Evolutionary conservation across 2,329 filamentous ascomycete genomes (phyloP).

Genomic region (Chalara sp.): DNA sequence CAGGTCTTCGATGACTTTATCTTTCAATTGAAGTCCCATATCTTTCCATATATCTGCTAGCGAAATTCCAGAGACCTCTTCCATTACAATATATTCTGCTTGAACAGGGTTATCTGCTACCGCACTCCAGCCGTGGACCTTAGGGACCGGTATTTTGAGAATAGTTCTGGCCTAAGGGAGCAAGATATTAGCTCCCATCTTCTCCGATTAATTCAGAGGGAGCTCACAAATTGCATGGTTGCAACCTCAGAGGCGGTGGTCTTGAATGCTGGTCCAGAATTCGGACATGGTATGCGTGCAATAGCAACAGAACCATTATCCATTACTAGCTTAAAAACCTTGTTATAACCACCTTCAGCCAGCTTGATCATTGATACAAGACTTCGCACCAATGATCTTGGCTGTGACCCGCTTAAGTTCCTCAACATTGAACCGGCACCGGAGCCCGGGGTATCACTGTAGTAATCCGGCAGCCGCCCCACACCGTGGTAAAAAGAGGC

Average conservation of each 20-base stretch:
- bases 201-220: not conserved
- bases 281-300: constrained; percentile 17
- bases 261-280: constrained; percentile 12
- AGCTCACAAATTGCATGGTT: constrained; percentile 21
- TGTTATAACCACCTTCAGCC: constrained; percentile 32
- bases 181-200: constrained; percentile 3
- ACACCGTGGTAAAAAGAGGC: no score
- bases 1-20: constrained; percentile 28
- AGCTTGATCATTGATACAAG: constrained; percentile 28
- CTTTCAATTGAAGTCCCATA: constrained; percentile 20
- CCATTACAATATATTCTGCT: constrained; percentile 33
- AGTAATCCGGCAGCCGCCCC: no score
- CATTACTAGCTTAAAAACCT: constrained; percentile 29
- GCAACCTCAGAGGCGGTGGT: constrained; percentile 21
- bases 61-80: constrained; percentile 27
- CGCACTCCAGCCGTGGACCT: constrained; percentile 14
- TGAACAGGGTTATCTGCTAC: constrained; percentile 18
- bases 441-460: no score
- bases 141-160: constrained; percentile 16
- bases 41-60: constrained; percentile 25
- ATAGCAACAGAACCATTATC: constrained; percentile 23
- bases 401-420: no score
- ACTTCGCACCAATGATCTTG: no score
- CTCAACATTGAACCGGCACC: no score
- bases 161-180: constrained; percentile 14